These are phyloP conservation scores for Pleurotus citrinopileatus DNA, from an alignment of 768 basidiomycete species.

Conservation along the genomic window DNA sequence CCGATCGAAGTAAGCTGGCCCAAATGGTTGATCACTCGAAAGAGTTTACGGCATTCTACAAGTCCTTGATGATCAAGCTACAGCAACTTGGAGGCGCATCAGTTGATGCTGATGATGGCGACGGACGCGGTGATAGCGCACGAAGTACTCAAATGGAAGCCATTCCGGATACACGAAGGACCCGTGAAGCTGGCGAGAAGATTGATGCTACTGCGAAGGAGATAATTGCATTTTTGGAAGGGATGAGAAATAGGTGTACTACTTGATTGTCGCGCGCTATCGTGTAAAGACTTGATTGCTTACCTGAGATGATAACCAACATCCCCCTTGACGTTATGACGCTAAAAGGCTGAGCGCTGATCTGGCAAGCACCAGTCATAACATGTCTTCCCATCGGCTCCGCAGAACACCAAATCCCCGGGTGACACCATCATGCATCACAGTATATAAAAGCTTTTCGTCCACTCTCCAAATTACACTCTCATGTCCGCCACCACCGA, in stretches of 20 bases:
- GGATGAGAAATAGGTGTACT: constrained; percentile 26
- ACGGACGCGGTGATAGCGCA: background rate
- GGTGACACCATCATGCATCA: too few relatives aligned
- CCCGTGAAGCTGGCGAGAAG: constrained; percentile 21
- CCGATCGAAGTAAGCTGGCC: constrained; percentile 23
- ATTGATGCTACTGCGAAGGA: constrained; percentile 42
- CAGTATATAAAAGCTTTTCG: too few relatives aligned
- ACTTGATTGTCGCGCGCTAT: background rate
- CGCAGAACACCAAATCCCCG: too few relatives aligned
- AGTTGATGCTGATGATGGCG: constrained; percentile 11
- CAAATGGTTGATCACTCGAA: constrained; percentile 41
- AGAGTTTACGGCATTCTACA: constrained; percentile 48
- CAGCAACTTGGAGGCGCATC: constrained; percentile 15
- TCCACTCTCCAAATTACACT: too few relatives aligned
- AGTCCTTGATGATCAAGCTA: constrained; percentile 6
- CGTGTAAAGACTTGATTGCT: background rate
- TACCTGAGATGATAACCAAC: too few relatives aligned
- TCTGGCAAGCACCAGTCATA: too few relatives aligned
- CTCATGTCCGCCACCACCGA: too few relatives aligned
- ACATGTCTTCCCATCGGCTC: too few relatives aligned
- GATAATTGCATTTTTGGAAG: constrained; percentile 55
- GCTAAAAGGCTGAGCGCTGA: too few relatives aligned
- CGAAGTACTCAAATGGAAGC: background rate
- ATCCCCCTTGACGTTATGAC: too few relatives aligned
- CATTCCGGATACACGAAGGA: constrained; percentile 8